These are phyloP conservation scores for Lanmaoa pseudosensibilis DNA, from an alignment of 768 basidiomycete genomes.

Conservation along the genomic window DNA sequence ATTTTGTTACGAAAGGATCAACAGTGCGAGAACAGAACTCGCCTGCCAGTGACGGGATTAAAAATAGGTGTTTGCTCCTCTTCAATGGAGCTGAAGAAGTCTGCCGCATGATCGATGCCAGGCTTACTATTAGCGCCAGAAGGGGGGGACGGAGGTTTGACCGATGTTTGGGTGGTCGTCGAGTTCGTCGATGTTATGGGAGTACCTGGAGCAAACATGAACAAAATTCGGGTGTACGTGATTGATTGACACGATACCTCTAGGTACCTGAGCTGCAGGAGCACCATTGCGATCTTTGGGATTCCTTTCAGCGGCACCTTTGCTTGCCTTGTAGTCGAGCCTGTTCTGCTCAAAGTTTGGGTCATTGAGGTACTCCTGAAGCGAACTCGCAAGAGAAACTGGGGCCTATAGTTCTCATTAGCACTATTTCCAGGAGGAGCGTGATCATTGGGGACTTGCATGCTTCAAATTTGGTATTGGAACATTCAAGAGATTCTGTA, in stretches of 20 bases:
- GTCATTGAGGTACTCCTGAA: constrained; percentile 95
- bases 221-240: neutral
- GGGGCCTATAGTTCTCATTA: constrained; percentile 64
- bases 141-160: constrained; percentile 27
- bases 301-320: constrained; percentile 56
- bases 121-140: constrained; percentile 32
- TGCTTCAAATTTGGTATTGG: constrained; percentile 94
- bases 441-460: constrained; percentile 40
- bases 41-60: constrained; percentile 61
- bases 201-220: constrained; percentile 14
- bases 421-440: neutral
- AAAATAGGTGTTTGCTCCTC: constrained; percentile 73
- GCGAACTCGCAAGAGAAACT: constrained; percentile 86
- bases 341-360: constrained; percentile 96
- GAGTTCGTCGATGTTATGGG: constrained; percentile 21
- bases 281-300: constrained; percentile 7
- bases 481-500: constrained; percentile 91
- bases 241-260: constrained; percentile 16
- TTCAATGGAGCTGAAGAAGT: constrained; percentile 92
- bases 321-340: constrained; percentile 85
- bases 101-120: constrained; percentile 52
- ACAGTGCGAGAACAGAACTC: neutral
- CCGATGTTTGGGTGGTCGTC: constrained; percentile 18
- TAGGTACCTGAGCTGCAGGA: constrained; percentile 7
- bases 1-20: constrained; percentile 11